Evolutionary conservation across 371 early-diverging fungal genomes (phyloP).

Genomic region (Actinomucor elegans): DNA sequence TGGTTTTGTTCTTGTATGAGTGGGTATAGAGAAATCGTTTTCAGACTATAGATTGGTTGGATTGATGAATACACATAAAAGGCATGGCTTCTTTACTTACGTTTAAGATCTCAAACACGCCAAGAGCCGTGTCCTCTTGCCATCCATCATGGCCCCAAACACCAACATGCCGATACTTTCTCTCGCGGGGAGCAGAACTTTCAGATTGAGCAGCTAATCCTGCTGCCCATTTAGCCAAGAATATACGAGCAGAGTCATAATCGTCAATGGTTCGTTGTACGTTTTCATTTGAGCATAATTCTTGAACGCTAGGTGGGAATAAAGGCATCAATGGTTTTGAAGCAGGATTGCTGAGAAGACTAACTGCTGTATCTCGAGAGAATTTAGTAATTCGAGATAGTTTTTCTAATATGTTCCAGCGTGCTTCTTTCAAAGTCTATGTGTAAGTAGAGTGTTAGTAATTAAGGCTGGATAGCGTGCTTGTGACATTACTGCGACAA

Average conservation of each 20-base stretch:
- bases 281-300: conserved; percentile 36
- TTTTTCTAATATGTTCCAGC: conserved; percentile 81
- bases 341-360: conserved; percentile 76
- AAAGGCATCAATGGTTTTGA: conserved; percentile 76
- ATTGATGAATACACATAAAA: background rate
- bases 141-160: conserved; percentile 48
- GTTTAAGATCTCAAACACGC: conserved; percentile 49
- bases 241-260: conserved; percentile 84
- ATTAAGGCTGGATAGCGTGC: too few species aligned
- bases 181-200: conserved; percentile 25
- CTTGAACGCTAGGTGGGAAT: conserved; percentile 63
- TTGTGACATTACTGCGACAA: conserved; percentile 33
- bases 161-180: conserved; percentile 40
- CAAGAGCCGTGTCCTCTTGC: conserved; percentile 47
- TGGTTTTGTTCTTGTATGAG: conserved; percentile 57
- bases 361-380: conserved; percentile 70
- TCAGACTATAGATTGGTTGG: conserved; percentile 41
- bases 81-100: conserved; percentile 13
- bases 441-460: too few species aligned
- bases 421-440: conserved; percentile 67
- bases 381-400: conserved; percentile 83
- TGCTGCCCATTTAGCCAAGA: conserved; percentile 85
- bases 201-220: conserved; percentile 53
- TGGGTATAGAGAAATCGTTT: conserved; percentile 44
- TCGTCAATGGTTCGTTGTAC: conserved; percentile 64